These are phyloP conservation scores for Phytophthora chlamydospora DNA, from an alignment of 352 stramenopile species.

Conservation along the genomic window DNA sequence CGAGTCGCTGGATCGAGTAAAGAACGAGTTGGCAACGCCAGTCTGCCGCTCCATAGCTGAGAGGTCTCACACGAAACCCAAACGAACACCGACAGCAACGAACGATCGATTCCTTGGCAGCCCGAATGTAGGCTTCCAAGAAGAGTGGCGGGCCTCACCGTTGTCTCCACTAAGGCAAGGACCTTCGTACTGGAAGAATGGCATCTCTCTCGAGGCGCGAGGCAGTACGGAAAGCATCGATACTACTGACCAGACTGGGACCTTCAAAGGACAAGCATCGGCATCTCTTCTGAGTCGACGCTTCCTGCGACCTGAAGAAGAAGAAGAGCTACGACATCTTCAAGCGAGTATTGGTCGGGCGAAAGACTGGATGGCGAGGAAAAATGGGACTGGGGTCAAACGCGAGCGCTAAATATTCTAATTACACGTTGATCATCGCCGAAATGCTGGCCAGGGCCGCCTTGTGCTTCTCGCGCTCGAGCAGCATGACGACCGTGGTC, in stretches of 20 bases:
- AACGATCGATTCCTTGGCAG: not conserved
- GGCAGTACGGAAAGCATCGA: not conserved
- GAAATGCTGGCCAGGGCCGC: conserved; percentile 75
- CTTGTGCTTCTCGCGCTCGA: conserved; percentile 83
- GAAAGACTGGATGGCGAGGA: conserved; percentile 66
- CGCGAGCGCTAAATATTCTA: conserved; percentile 56
- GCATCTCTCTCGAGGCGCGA: conserved; percentile 50
- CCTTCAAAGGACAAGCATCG: not conserved
- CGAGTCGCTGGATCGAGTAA: conserved; percentile 53
- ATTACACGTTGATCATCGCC: conserved; percentile 86
- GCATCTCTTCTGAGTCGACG: conserved; percentile 30
- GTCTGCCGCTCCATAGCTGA: not conserved
- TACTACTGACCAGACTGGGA: not conserved
- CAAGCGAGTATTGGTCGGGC: conserved; percentile 67
- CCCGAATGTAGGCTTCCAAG: not conserved
- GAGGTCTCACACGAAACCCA: not conserved
- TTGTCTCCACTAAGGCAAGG: conserved; percentile 56
- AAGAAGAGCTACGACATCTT: conserved; percentile 53
- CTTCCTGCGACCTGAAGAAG: conserved; percentile 69
- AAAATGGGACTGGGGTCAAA: conserved; percentile 20
- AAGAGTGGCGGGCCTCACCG: conserved; percentile 41
- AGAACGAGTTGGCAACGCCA: conserved; percentile 21
- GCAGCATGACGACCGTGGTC: conserved; percentile 78
- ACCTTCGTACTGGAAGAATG: conserved; percentile 58
- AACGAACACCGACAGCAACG: conserved; percentile 4